Percentiles rank a stretch among this genome's conserved stretches.
phyloP scores from a whole-genome alignment of 1,284 basidiomycete species.

The Marasmius tenuissimus region DNA sequence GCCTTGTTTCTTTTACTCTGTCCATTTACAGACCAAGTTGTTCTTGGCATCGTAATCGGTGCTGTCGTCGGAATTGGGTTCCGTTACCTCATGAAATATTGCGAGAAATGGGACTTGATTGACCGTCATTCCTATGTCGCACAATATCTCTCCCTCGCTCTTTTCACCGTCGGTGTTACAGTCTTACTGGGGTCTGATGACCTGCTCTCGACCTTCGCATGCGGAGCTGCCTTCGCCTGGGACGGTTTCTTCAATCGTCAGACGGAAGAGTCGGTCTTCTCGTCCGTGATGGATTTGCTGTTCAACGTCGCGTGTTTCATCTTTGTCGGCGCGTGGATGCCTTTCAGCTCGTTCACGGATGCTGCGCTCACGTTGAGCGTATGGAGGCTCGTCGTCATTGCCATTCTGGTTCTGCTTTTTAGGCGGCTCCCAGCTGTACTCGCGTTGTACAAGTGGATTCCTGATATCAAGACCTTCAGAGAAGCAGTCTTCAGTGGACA shows the following conservation, averaged over 20 bases:
- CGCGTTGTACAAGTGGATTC: slow-evolving; percentile 85
- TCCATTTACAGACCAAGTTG: slow-evolving; percentile 11
- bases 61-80: slow-evolving; percentile 47
- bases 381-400: slow-evolving; percentile 83
- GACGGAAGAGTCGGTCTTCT: slow-evolving; percentile 94
- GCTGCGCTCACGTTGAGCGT: slow-evolving; percentile 67
- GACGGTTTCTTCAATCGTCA: slow-evolving; percentile 98
- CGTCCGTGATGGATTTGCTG: slow-evolving; percentile 90
- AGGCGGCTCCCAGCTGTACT: slow-evolving; percentile 85
- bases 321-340: slow-evolving; percentile 94
- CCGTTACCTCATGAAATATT: slow-evolving; percentile 95
- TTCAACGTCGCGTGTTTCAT: slow-evolving; percentile 92
- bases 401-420: slow-evolving; percentile 75
- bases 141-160: slow-evolving; percentile 76
- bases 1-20: background rate
- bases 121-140: slow-evolving; percentile 91
- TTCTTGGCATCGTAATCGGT: slow-evolving; percentile 14
- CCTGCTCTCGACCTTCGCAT: slow-evolving; percentile 91
- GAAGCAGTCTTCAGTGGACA: slow-evolving; percentile 89
- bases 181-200: slow-evolving; percentile 93
- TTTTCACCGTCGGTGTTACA: slow-evolving; percentile 83
- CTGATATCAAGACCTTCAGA: slow-evolving; percentile 88
- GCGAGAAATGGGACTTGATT: slow-evolving; percentile 85
- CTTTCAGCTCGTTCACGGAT: slow-evolving; percentile 77
- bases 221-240: slow-evolving; percentile 97